Evolutionary conservation across 2,329 filamentous ascomycete genomes (phyloP), one percentile per base, ranked within the genome.

Genomic region (Talaromyces marneffei): DNA sequence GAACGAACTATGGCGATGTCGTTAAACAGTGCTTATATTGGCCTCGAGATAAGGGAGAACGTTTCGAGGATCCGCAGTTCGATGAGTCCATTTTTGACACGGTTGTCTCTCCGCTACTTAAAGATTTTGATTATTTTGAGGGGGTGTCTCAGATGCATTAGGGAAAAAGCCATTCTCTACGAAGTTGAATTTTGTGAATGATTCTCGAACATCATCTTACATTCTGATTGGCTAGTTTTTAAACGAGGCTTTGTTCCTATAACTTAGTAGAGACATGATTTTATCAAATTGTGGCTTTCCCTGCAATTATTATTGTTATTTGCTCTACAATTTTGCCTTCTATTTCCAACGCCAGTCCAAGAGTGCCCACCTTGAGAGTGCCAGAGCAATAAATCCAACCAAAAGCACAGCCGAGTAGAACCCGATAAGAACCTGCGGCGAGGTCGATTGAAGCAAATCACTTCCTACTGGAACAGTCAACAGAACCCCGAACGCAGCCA

Each of bases 381-480:
- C 57, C 9, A 75, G 65, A 16, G 67, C 66, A 2, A 68, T 29
- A 20, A 73, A 48, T 1, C 75, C 76, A 6, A 76, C 55, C 7
- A 76, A 66, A 4, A 80, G 64, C 4, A 81, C 66, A 0, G 72
- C 78, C 7, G 77, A 74, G 63, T 80, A 80, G 25, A 82, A 78
- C 0, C 78, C 78, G 14, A 80, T 76, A 16, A 82, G 69, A 1
- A 74, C 72, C 60, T 74, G 70, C 1, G 79, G 75, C 0, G 79
- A 79, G 44, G 80, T 77, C 0, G 71, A 72, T 53, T 81, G 74
- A 2, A 82, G 69, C 67, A 82, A 70, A 57, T 78, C 70, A 3
- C 79, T 80, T 12, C 78, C 77, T 2, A 80, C 69, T 0, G 80
- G 80, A 0, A 80, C 75, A 0, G 78, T 76, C 3, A 82, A 64